Evolutionary conservation across 192 early-diverging fungal genomes (phyloP).

Genomic region (Backusella morwellensis): DNA sequence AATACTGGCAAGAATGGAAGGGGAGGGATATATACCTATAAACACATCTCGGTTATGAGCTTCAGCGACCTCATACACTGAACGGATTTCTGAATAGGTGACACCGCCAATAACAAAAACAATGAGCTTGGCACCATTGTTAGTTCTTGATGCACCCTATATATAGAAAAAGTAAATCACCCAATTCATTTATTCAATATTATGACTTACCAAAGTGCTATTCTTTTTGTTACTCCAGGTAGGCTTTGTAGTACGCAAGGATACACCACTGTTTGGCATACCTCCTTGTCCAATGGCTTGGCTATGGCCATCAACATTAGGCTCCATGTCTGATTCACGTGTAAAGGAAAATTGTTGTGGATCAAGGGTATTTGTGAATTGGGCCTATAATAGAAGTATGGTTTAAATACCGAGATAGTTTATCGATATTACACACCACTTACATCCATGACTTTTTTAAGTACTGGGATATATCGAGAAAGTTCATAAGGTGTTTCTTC

Average conservation of each 20-base stretch:
- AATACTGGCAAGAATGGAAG: background rate
- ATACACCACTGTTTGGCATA: constrained; percentile 33
- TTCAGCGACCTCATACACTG: constrained; percentile 63
- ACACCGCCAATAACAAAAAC: constrained; percentile 84
- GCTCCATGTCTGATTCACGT: constrained; percentile 42
- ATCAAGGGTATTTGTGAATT: constrained; percentile 52
- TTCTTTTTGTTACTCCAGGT: constrained; percentile 22
- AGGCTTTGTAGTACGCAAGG: constrained; percentile 36
- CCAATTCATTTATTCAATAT: background rate
- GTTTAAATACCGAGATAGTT: no score
- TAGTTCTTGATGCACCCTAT: background rate
- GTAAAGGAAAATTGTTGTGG: constrained; percentile 63
- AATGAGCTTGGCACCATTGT: constrained; percentile 57
- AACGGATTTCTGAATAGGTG: constrained; percentile 75
- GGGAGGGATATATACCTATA: constrained; percentile 42
- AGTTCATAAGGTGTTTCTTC: constrained; percentile 69
- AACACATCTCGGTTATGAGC: constrained; percentile 65
- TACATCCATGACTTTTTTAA: constrained; percentile 61
- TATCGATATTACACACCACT: background rate
- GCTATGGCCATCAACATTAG: constrained; percentile 19
- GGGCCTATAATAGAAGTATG: constrained; percentile 35
- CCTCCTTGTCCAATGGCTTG: constrained; percentile 17
- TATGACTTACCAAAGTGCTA: constrained; percentile 4
- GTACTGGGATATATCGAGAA: constrained; percentile 70
- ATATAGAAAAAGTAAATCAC: background rate